A percentile compares a stretch with the other conserved stretches of the same genome.
phyloP scores from a whole-genome alignment of 768 basidiomycete species.

The Panaeolus papilionaceus region DNA sequence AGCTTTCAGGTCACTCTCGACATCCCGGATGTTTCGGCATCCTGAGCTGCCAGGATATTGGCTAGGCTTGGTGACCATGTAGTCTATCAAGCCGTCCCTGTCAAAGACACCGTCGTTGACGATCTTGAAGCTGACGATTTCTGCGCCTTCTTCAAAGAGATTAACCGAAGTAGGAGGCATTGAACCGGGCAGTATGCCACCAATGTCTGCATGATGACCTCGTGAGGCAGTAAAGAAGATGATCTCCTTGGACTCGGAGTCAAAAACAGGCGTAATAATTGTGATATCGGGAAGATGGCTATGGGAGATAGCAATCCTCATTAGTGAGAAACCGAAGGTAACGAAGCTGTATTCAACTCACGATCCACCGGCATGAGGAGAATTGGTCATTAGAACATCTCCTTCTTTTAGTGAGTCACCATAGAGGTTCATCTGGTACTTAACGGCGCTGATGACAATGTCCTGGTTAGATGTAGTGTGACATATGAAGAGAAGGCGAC shows the following conservation, averaged over 20 bases:
- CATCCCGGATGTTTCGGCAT: conserved; percentile 85
- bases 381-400: conserved; percentile 94
- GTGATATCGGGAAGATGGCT: conserved; percentile 80
- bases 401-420: conserved; percentile 79
- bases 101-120: conserved; percentile 86
- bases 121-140: conserved; percentile 91
- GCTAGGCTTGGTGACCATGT: conserved; percentile 84
- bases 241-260: conserved; percentile 65
- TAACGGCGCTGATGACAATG: conserved; percentile 66
- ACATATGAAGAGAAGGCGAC: conserved; percentile 31
- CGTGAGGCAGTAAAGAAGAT: conserved; percentile 94
- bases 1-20: conserved; percentile 92
- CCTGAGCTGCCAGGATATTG: conserved; percentile 87
- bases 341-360: conserved; percentile 44
- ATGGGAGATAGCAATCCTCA: background rate
- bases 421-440: conserved; percentile 86
- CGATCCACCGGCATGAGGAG: conserved; percentile 89
- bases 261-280: conserved; percentile 92
- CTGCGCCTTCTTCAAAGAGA: conserved; percentile 94
- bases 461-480: background rate
- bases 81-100: conserved; percentile 70
- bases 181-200: conserved; percentile 90
- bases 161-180: conserved; percentile 95
- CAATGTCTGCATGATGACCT: conserved; percentile 94
- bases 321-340: conserved; percentile 12